phyloP scores from a whole-genome alignment of 768 basidiomycete species.

The Sporobolomyces roseus region DNA sequence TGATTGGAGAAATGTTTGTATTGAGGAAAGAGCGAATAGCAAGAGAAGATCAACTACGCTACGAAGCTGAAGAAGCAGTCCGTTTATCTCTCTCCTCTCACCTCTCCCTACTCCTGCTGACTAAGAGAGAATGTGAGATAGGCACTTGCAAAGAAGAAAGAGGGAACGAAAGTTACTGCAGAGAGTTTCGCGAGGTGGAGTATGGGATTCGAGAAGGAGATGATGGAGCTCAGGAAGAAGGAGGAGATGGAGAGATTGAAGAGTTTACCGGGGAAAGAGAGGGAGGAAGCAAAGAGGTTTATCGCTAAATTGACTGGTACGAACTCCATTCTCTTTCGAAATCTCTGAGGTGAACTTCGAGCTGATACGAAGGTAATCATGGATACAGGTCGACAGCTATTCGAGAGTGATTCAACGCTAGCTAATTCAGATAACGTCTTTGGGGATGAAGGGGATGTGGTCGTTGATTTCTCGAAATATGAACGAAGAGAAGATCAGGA shows the following conservation, averaged over 20 bases:
- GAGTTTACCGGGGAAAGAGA: slow-evolving; percentile 68
- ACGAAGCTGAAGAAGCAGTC: slow-evolving; percentile 72
- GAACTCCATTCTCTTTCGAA: slow-evolving; percentile 36
- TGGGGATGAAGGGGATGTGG: slow-evolving; percentile 72
- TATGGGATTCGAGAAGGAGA: slow-evolving; percentile 67
- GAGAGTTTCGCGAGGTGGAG: slow-evolving; percentile 81
- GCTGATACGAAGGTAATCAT: too few relatives aligned
- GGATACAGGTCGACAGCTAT: slow-evolving; percentile 75
- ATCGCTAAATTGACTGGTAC: slow-evolving; percentile 65
- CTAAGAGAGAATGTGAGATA: slow-evolving; percentile 47
- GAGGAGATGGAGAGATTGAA: slow-evolving; percentile 78
- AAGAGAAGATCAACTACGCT: slow-evolving; percentile 67
- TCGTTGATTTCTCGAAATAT: slow-evolving; percentile 85
- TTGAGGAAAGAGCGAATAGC: slow-evolving; percentile 58
- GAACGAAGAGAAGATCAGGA: slow-evolving; percentile 68
- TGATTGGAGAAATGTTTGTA: slow-evolving; percentile 63
- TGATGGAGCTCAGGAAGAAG: slow-evolving; percentile 57
- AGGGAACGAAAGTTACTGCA: slow-evolving; percentile 84
- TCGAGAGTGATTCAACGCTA: slow-evolving; percentile 68
- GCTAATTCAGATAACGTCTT: slow-evolving; percentile 68
- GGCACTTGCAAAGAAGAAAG: slow-evolving; percentile 72
- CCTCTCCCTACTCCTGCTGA: not conserved
- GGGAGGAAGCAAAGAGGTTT: slow-evolving; percentile 72
- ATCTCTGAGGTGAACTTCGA: not conserved
- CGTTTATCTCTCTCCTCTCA: slow-evolving; percentile 1